Conservation (phyloP, 495 filamentous ascomycete species). For the Hypoxylon intermedium region DNA sequence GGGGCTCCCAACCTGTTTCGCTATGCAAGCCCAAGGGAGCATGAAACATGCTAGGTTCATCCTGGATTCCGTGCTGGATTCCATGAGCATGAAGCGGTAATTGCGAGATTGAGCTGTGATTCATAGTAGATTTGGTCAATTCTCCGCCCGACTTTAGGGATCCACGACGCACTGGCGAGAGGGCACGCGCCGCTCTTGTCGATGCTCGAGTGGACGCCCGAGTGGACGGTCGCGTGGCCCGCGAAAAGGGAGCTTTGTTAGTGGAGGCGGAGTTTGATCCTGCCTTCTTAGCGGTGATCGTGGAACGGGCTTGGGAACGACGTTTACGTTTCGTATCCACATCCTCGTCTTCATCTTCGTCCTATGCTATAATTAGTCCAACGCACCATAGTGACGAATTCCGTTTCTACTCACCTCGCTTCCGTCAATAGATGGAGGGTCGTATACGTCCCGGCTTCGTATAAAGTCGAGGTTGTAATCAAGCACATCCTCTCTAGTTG, state of each 20-base stretch:
- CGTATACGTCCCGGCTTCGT: slow-evolving; percentile 61
- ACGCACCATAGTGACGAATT: neutral
- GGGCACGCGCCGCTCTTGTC: neutral
- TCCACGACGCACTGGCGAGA: neutral
- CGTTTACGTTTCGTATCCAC: slow-evolving; percentile 38
- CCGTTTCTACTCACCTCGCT: slow-evolving; percentile 51
- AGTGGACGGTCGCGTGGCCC: slow-evolving; percentile 3
- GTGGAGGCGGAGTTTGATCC: slow-evolving; percentile 13
- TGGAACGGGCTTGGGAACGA: slow-evolving; percentile 18
- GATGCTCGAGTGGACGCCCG: slow-evolving; percentile 11
- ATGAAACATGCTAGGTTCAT: neutral
- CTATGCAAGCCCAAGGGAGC: slow-evolving; percentile 11
- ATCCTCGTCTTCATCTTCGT: slow-evolving; percentile 19
- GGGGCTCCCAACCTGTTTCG: slow-evolving; percentile 26
- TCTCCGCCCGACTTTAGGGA: slow-evolving; percentile 9
- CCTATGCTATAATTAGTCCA: slow-evolving; percentile 24
- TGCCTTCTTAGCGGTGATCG: slow-evolving; percentile 29
- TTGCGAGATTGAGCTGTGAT: slow-evolving; percentile 19
- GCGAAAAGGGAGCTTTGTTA: slow-evolving; percentile 13
- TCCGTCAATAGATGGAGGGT: slow-evolving; percentile 54
- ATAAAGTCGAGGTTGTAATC: slow-evolving; percentile 60
- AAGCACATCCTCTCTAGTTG: slow-evolving; percentile 75
- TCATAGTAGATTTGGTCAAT: slow-evolving; percentile 21
- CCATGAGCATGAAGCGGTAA: slow-evolving; percentile 37
- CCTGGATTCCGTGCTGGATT: slow-evolving; percentile 37